These are phyloP conservation scores for Suhomyces faveliae DNA, from an alignment of 805 yeast species.

Conservation along the genomic window DNA sequence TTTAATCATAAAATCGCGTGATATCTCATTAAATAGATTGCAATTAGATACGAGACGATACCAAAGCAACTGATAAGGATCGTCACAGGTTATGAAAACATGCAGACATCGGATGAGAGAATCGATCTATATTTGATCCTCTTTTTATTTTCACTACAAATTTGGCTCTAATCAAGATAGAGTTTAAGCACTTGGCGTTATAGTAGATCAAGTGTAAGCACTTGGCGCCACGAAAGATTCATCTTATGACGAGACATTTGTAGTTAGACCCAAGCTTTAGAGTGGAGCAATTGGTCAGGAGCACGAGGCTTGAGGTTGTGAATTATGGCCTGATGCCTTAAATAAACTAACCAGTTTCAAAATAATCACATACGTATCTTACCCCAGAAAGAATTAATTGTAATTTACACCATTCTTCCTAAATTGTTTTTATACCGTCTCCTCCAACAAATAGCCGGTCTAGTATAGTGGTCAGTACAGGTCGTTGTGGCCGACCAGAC, in stretches of 20 bases:
- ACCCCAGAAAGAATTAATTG: too few relatives aligned
- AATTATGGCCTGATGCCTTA: neutral
- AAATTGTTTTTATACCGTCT: too few relatives aligned
- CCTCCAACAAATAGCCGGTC: conserved; percentile 9
- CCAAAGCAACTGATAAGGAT: too few relatives aligned
- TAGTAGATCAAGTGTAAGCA: neutral
- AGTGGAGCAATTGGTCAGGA: neutral
- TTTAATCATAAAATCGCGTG: neutral
- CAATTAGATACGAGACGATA: neutral
- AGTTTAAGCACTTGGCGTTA: neutral
- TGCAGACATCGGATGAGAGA: neutral
- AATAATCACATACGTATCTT: too few relatives aligned
- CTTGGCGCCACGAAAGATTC: neutral
- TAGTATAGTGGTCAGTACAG: conserved; percentile 19
- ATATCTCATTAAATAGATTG: neutral
- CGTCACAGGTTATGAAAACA: neutral
- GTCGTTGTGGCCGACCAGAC: conserved; percentile 19
- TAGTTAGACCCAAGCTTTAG: neutral
- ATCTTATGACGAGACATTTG: neutral
- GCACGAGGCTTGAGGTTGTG: neutral
- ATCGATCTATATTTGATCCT: neutral
- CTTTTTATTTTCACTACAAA: neutral
- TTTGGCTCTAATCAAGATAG: neutral
- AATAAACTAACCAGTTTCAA: neutral
- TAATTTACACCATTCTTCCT: too few relatives aligned